Percentiles rank a stretch among this genome's conserved stretches.
phyloP scores from a whole-genome alignment of 2,329 filamentous ascomycete genomes.

The Botryosphaeria agaves region DNA sequence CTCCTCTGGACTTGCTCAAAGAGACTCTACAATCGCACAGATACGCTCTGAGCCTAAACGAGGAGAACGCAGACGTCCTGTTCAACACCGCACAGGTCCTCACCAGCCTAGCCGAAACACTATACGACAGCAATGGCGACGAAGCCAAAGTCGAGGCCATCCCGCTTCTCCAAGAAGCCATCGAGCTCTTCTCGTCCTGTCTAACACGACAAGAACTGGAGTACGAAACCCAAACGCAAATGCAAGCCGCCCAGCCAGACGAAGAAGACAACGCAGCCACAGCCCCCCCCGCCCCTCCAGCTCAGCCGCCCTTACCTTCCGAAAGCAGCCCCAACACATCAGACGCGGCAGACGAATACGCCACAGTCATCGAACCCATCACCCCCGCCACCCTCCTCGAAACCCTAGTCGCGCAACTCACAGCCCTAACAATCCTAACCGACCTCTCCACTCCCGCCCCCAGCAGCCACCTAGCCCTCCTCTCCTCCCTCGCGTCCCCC shows the following conservation, averaged over 20 bases:
- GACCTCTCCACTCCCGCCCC: conserved; percentile 27
- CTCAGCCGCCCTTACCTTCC: conserved; percentile 2
- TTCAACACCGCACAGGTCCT: conserved; percentile 60
- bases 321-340: conserved; percentile 8
- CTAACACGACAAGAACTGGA: conserved; percentile 26
- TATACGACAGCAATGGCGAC: conserved; percentile 33
- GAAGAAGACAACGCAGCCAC: conserved; percentile 11
- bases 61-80: conserved; percentile 47
- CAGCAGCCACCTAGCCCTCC: conserved; percentile 32
- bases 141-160: conserved; percentile 29
- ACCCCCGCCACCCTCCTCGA: conserved; percentile 49
- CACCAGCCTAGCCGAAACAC: conserved; percentile 44
- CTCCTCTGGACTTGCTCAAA: conserved; percentile 35
- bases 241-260: conserved; percentile 13
- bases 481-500: conserved; percentile 36
- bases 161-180: conserved; percentile 39
- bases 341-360: conserved; percentile 40
- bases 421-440: conserved; percentile 26
- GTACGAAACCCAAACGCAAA: conserved; percentile 23
- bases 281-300: conserved; percentile 7
- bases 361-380: conserved; percentile 47
- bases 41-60: conserved; percentile 39
- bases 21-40: conserved; percentile 47
- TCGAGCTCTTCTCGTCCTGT: conserved; percentile 39
- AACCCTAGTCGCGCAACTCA: conserved; percentile 46